These are phyloP conservation scores for Tephrocybe sp. DNA, from an alignment of 768 basidiomycete species.

Conservation along the genomic window DNA sequence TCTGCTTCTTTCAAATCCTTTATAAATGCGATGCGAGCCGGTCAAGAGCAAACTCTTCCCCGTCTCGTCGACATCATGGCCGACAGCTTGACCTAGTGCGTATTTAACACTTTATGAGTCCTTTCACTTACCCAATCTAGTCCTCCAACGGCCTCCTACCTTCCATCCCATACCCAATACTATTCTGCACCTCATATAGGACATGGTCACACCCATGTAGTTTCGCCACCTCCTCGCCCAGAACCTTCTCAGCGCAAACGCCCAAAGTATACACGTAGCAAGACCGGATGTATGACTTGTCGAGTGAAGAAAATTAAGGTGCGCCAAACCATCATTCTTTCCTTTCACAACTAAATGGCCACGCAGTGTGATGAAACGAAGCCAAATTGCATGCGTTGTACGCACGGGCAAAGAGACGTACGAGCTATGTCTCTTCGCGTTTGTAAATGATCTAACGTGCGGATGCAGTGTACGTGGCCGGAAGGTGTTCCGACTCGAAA, in stretches of 20 bases:
- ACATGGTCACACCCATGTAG: slow-evolving; percentile 47
- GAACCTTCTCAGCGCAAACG: slow-evolving; percentile 66
- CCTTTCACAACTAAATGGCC: slow-evolving; percentile 5
- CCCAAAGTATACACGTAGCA: slow-evolving; percentile 91
- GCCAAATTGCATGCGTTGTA: slow-evolving; percentile 83
- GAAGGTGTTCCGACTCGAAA: slow-evolving; percentile 74
- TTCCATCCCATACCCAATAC: slow-evolving; percentile 36
- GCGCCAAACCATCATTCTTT: slow-evolving; percentile 19
- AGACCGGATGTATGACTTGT: slow-evolving; percentile 93
- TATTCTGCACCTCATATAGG: slow-evolving; percentile 34
- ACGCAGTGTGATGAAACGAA: slow-evolving; percentile 86
- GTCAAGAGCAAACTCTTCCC: slow-evolving; percentile 32
- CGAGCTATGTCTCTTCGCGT: slow-evolving; percentile 20
- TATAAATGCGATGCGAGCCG: slow-evolving; percentile 53
- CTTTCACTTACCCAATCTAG: slow-evolving; percentile 27
- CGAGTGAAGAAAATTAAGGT: slow-evolving; percentile 95
- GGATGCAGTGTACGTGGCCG: slow-evolving; percentile 77
- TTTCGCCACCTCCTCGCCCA: slow-evolving; percentile 43
- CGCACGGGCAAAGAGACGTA: slow-evolving; percentile 83
- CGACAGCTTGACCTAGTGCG: slow-evolving; percentile 55
- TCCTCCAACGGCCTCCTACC: slow-evolving; percentile 35
- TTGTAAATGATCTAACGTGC: slow-evolving; percentile 7
- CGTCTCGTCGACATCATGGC: slow-evolving; percentile 45
- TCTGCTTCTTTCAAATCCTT: slow-evolving; percentile 34
- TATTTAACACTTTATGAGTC: slow-evolving; percentile 18